phyloP scores from a whole-genome alignment of 495 filamentous ascomycete genomes.

The Penicillium lividum region DNA sequence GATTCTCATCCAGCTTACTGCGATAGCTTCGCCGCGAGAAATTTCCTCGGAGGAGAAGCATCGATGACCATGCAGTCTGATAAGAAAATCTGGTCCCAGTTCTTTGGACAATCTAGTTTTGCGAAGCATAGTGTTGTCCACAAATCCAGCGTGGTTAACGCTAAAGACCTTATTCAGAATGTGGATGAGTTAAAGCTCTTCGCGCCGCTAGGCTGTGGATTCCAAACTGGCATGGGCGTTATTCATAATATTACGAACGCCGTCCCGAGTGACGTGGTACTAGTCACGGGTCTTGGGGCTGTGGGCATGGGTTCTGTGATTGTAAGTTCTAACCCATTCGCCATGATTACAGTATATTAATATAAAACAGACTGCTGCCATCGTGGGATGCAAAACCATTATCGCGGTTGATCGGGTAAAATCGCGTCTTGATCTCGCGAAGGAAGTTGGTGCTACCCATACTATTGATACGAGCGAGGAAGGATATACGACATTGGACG shows the following conservation, averaged over 20 bases:
- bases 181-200: conserved; percentile 35
- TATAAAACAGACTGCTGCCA: conserved; percentile 10
- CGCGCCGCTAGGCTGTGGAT: conserved; percentile 45
- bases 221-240: conserved; percentile 45
- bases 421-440: conserved; percentile 35
- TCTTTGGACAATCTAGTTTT: conserved; percentile 46
- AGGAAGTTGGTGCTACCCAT: conserved; percentile 41
- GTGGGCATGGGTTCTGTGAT: conserved; percentile 41
- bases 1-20: conserved; percentile 30
- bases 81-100: conserved; percentile 24
- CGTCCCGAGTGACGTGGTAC: conserved; percentile 15
- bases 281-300: conserved; percentile 38
- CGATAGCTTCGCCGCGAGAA: conserved; percentile 30
- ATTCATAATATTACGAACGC: conserved; percentile 33
- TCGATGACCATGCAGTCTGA: conserved; percentile 3
- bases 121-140: conserved; percentile 32
- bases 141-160: conserved; percentile 27
- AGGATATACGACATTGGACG: conserved; percentile 20
- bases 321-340: conserved; percentile 9
- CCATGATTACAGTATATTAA: too few relatives aligned
- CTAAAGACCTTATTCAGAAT: conserved; percentile 16
- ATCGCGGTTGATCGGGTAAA: conserved; percentile 40
- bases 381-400: conserved; percentile 23
- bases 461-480: conserved; percentile 25
- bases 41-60: conserved; percentile 32